Percentiles rank a stretch among this genome's conserved stretches.
These are phyloP conservation scores for Polyporus arcularius DNA, from an alignment of 768 basidiomycete genomes.

Conservation along the genomic window DNA sequence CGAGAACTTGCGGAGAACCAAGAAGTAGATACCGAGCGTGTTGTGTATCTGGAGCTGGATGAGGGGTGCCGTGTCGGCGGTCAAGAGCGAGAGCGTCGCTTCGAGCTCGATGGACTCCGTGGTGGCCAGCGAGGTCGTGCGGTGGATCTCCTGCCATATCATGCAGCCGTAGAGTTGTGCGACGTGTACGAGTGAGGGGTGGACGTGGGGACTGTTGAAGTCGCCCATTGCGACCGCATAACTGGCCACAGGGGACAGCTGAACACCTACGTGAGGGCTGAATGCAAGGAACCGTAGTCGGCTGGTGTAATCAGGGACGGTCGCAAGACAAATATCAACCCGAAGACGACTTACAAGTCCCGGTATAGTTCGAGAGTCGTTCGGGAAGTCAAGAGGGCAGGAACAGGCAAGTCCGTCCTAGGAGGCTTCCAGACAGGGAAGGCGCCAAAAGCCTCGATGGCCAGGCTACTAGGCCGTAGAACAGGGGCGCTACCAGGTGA, in stretches of 20 bases:
- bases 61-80: neutral
- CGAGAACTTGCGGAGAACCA: neutral
- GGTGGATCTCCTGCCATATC: neutral
- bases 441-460: neutral
- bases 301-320: neutral
- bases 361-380: neutral
- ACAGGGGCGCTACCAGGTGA: neutral
- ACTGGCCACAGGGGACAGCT: neutral
- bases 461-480: neutral
- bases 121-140: neutral
- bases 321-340: neutral
- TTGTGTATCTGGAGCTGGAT: neutral
- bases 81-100: neutral
- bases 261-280: neutral
- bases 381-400: neutral
- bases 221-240: neutral
- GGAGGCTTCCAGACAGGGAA: neutral
- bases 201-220: slow-evolving; percentile 1
- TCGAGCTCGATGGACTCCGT: neutral
- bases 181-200: slow-evolving; percentile 1
- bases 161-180: neutral
- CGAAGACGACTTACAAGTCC: neutral
- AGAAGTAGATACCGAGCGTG: neutral
- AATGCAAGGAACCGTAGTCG: neutral
- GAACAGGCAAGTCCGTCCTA: neutral